Evolutionary conservation across 192 early-diverging fungal genomes (phyloP), one percentile per base, ranked within the genome.

Genomic region (Rhizoclosmatium sp.): DNA sequence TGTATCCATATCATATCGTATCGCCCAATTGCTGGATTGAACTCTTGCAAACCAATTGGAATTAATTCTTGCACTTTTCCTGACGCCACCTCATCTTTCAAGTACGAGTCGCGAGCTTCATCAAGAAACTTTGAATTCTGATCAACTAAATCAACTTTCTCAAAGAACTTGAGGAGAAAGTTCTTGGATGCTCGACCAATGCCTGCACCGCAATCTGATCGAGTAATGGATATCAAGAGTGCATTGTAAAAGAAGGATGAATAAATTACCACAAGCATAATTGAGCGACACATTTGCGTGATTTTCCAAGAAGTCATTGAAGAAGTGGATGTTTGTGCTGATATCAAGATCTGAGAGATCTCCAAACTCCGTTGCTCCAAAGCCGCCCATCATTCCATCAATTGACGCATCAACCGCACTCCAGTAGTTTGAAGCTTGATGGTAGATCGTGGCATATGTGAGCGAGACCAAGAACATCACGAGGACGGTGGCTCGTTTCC

Each of bases 1-100:
- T 99, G 97, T 80, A 93, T 95, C 97, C 97, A 99, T 44, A 99
- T 95, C 19, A 96, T 84, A 74, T 97, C 95, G 84, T 98, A 99
- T n/a, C 90, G 86, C 1, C 83, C 86, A 47, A 85, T 72, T 46
- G 89, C 86, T 0, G 94, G 93, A 19, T 75, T 80, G 75, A 97
- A 97, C n/a, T 91, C 87, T 78, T 99, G 97, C 75, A 99, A 83
- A 3, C 97, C 97, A 1, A 86, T 65, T 12, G 90, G 88, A 21
- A 91, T 87, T 47, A 94, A 90, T n/a, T 16, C 59, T 9, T 51
- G 47, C 4, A 66, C 65, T 9, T 65, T 14, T 19, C 54, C 76
- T 41, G 12, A 21, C 1, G 64, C 76, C 1, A 85, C 86, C 67
- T 95, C 92, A 0, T 87, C 78, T 23, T 84, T 78, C 41, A 95